Evolutionary conservation across 352 stramenopile species (phyloP).

Genomic region (Pythium sp.): DNA sequence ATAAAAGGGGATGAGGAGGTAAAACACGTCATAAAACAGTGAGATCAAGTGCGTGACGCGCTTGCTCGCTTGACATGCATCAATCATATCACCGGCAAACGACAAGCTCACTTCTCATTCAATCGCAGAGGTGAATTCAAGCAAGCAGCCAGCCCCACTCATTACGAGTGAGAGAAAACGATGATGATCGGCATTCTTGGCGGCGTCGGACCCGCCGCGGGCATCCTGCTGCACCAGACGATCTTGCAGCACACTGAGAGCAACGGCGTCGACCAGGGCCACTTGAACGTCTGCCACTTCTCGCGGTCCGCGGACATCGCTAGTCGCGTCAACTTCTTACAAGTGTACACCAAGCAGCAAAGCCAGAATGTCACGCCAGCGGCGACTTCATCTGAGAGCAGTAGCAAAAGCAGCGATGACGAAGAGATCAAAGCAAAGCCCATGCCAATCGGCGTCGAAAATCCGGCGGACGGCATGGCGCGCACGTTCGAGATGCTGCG

Average conservation of each 20-base stretch:
- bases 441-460: slow-evolving; percentile 21
- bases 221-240: slow-evolving; percentile 51
- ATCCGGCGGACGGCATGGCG: slow-evolving; percentile 47
- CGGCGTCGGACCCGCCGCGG: slow-evolving; percentile 44
- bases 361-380: background rate
- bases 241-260: slow-evolving; percentile 49
- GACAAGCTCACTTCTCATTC: background rate
- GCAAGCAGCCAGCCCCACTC: background rate
- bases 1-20: background rate
- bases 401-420: background rate
- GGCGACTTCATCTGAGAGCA: background rate
- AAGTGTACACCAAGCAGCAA: slow-evolving; percentile 3
- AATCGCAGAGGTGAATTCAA: background rate
- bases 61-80: background rate
- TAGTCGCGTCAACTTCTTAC: slow-evolving; percentile 32
- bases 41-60: background rate
- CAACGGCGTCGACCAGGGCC: slow-evolving; percentile 43
- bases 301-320: slow-evolving; percentile 44
- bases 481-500: slow-evolving; percentile 40
- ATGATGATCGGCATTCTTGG: slow-evolving; percentile 45
- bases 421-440: background rate
- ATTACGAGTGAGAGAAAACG: background rate
- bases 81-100: background rate
- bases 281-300: slow-evolving; percentile 47
- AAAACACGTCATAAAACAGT: background rate